Conservation (phyloP, 257 asterid genomes). For the Penstemon newberryi region DNA sequence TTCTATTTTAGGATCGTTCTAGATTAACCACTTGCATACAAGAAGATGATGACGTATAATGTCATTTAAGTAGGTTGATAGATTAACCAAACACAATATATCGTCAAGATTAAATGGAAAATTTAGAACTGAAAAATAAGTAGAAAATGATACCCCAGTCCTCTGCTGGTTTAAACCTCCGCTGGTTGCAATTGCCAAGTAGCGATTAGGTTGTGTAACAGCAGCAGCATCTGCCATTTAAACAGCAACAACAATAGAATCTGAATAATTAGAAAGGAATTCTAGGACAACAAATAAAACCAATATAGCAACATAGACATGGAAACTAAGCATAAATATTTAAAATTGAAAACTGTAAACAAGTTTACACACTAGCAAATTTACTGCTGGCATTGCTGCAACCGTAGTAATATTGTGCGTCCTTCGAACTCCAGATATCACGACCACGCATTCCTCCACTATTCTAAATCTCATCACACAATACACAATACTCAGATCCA, state of each 20-base stretch:
- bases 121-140: too few species aligned
- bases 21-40: too few species aligned
- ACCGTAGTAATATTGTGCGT: constrained; percentile 61
- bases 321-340: too few species aligned
- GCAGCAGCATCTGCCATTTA: constrained; percentile 60
- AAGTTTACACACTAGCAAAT: constrained; percentile 61
- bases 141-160: constrained; percentile 69
- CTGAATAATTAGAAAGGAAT: not conserved
- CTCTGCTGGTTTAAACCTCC: constrained; percentile 99
- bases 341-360: not conserved
- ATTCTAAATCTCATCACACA: constrained; percentile 55
- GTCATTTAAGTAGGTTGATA: too few species aligned
- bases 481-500: constrained; percentile 41
- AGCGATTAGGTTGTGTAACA: constrained; percentile 59
- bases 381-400: constrained; percentile 77
- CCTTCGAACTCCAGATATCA: constrained; percentile 80
- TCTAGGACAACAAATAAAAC: constrained; percentile 18
- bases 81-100: not conserved
- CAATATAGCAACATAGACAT: not conserved
- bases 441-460: constrained; percentile 48
- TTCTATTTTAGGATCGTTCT: too few species aligned
- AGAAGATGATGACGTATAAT: too few species aligned
- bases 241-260: constrained; percentile 20
- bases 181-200: constrained; percentile 86
- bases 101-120: not conserved